phyloP scores from a whole-genome alignment of 192 early-diverging fungal species.

The Coemansia sp. region DNA sequence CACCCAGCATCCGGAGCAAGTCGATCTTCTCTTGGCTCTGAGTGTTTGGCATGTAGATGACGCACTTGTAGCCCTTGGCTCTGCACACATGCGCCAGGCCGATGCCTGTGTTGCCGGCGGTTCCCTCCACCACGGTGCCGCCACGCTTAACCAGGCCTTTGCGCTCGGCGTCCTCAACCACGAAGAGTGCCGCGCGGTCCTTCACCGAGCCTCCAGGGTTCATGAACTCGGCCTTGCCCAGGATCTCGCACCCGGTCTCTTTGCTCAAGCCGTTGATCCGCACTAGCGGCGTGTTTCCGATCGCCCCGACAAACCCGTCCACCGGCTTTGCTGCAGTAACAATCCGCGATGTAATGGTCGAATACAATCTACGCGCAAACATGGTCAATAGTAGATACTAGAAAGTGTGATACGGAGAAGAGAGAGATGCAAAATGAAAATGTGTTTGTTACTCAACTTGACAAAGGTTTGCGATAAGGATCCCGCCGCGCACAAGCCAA shows the following conservation, averaged over 20 bases:
- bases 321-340: constrained; percentile 57
- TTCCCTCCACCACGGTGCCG: constrained; percentile 87
- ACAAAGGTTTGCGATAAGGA: no score
- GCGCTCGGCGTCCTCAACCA: constrained; percentile 93
- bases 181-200: constrained; percentile 92
- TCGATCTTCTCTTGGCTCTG: constrained; percentile 96
- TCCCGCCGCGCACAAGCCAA: no score
- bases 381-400: constrained; percentile 12
- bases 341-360: constrained; percentile 25
- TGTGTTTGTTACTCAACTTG: no score
- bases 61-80: constrained; percentile 91
- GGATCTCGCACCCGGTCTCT: constrained; percentile 83
- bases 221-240: constrained; percentile 96
- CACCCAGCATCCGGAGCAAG: constrained; percentile 86
- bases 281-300: constrained; percentile 90
- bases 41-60: constrained; percentile 98
- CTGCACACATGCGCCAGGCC: constrained; percentile 92
- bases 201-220: constrained; percentile 97
- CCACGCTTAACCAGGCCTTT: constrained; percentile 80
- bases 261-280: constrained; percentile 67
- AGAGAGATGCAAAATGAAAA: not conserved
- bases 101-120: constrained; percentile 94
- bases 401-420: not conserved
- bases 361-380: constrained; percentile 48
- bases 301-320: constrained; percentile 76